These are phyloP conservation scores for Sarocladium brachiariae DNA, from an alignment of 2,329 filamentous ascomycete species.

Conservation along the genomic window DNA sequence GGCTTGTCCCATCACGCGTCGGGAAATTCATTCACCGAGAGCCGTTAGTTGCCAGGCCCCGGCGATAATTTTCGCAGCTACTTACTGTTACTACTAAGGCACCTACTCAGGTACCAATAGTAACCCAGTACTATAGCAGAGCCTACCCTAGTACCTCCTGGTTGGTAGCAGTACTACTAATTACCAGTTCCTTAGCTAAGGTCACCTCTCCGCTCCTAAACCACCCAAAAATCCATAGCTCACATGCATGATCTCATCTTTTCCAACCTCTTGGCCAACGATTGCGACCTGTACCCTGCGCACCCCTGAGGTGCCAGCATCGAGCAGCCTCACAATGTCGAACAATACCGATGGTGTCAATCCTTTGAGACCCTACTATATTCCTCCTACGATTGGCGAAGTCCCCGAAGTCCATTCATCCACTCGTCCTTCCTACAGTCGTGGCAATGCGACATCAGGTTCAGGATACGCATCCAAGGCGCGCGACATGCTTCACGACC, in stretches of 20 bases:
- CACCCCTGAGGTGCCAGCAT: constrained; percentile 20
- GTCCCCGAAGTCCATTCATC: constrained; percentile 28
- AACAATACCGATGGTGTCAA: constrained; percentile 45
- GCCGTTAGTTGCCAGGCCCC: neutral
- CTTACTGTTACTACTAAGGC: too few relatives aligned
- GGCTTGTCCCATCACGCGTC: constrained; percentile 3
- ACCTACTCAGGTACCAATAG: too few relatives aligned
- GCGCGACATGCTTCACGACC: constrained; percentile 78
- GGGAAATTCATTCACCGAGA: constrained; percentile 28
- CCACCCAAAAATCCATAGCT: neutral
- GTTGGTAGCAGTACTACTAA: too few relatives aligned
- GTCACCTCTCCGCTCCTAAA: too few relatives aligned
- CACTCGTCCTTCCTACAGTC: constrained; percentile 32
- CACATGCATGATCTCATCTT: constrained; percentile 26
- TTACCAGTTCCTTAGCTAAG: too few relatives aligned
- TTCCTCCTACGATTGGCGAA: constrained; percentile 50
- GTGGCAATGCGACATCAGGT: constrained; percentile 32
- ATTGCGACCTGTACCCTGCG: neutral
- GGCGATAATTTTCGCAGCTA: constrained; percentile 5
- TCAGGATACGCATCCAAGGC: constrained; percentile 46
- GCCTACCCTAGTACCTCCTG: too few relatives aligned
- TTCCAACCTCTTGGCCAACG: constrained; percentile 4
- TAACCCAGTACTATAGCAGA: too few relatives aligned
- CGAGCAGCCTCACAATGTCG: constrained; percentile 32
- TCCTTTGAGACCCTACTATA: constrained; percentile 64